Evolutionary conservation across 805 yeast genomes (phyloP), one percentile per base, ranked within the genome.

Genomic region (Jamesozyma lodderae): DNA sequence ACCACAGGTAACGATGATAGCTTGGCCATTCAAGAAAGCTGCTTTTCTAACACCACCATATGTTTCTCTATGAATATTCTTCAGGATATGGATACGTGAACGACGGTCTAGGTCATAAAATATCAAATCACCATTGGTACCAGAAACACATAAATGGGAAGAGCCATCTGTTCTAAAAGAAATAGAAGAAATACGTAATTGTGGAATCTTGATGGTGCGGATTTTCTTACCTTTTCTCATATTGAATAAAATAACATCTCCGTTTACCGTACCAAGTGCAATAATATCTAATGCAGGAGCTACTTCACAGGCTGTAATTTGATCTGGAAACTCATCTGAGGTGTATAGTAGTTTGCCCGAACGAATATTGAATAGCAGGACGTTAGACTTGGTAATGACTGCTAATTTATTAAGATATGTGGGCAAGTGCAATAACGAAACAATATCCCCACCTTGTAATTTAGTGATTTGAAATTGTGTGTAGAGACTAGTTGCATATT

Each of bases 131-230:
- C 98, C 98, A 35, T 73, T 72, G 17, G 72, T 70, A 34, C 84
- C 72, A 10, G 90, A 92, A 14, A 82, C 77, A 11, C 84, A 94
- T 35, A 88, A 49, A 60, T 88, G 94, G 4, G 94, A 70, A 2
- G 80, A 70, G 0, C 94, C 94, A 58, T 92, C 98, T 2, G 95
- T 84, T 62, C 97, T 72, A 66, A 94, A 90, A 1, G 96, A 81
- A 16, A 90, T 49, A 0, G 94, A 69, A 0, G 70, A 58, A 13
- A 73, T 57, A 13, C 69, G 56, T 37, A 66, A 63, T n/a, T 56
- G 48, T 17, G 70, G 57, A 3, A 66, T 58, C 31, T 60, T 57
- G 29, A 73, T 64, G 7, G 75, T 77, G 49, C 75, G 75, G 31
- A 82, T 51, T 3, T 64, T 59, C 41, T 63, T 72, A 17, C 77